phyloP scores from a whole-genome alignment of 2,329 filamentous ascomycete species.

The Penicillium brevicompactum region DNA sequence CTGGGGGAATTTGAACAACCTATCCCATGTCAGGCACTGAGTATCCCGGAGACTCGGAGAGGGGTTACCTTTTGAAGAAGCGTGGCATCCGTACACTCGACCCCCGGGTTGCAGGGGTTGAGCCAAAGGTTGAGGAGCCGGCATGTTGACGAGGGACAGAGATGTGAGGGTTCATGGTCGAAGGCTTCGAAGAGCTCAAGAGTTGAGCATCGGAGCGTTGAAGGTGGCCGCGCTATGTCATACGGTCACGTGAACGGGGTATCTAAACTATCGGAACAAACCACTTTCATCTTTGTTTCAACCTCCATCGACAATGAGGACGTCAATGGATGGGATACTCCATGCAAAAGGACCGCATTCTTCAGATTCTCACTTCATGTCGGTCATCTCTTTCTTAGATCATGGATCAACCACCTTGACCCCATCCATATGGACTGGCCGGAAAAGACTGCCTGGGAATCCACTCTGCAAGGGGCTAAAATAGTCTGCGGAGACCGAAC shows the following conservation, averaged over 20 bases:
- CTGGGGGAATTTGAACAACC: conserved; percentile 70
- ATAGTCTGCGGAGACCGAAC: background rate
- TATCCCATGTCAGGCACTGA: conserved; percentile 26
- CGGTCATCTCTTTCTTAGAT: too few relatives aligned
- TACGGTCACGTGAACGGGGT: background rate
- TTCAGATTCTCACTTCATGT: too few relatives aligned
- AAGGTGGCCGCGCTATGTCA: background rate
- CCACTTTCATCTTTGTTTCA: too few relatives aligned
- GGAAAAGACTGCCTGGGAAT: background rate
- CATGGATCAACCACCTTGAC: too few relatives aligned
- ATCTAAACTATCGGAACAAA: too few relatives aligned
- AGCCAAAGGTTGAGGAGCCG: conserved; percentile 56
- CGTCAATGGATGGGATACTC: too few relatives aligned
- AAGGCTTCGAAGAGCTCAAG: background rate
- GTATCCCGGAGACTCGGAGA: background rate
- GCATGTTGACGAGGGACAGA: conserved; percentile 61
- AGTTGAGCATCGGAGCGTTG: conserved; percentile 3
- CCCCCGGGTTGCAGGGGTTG: conserved; percentile 51
- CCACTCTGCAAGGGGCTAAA: conserved; percentile 8
- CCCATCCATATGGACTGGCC: too few relatives aligned
- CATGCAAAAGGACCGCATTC: too few relatives aligned
- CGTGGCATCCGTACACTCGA: conserved; percentile 63
- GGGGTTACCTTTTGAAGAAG: conserved; percentile 64
- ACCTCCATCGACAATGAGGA: too few relatives aligned
- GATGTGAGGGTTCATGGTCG: conserved; percentile 61